A percentile compares a stretch with the other conserved stretches of the same genome.
phyloP scores from a whole-genome alignment of 768 basidiomycete genomes.

The Auriscalpium microsporum region DNA sequence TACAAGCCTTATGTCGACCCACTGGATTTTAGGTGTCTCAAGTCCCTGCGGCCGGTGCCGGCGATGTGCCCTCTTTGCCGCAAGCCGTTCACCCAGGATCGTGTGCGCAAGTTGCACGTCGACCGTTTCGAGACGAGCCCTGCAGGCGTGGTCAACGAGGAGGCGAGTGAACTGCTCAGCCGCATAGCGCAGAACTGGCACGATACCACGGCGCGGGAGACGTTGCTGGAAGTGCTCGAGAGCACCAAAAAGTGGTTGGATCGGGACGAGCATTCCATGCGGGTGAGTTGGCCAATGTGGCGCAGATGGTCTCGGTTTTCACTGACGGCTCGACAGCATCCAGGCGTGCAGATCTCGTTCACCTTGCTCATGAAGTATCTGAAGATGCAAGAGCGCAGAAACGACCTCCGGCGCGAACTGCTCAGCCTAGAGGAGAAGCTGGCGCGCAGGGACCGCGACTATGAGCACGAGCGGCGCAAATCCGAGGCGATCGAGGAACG shows the following conservation, averaged over 20 bases:
- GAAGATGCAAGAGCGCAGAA: background rate
- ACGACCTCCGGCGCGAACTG: too few relatives aligned
- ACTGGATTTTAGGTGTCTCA: conserved; percentile 40
- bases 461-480: too few relatives aligned
- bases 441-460: too few relatives aligned
- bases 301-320: background rate
- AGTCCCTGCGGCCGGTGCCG: conserved; percentile 35
- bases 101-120: conserved; percentile 61
- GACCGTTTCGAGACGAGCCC: conserved; percentile 24
- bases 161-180: conserved; percentile 22
- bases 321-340: conserved; percentile 3
- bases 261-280: background rate
- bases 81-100: conserved; percentile 46
- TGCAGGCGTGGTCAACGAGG: background rate
- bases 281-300: too few relatives aligned
- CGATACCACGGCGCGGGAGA: conserved; percentile 23
- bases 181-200: conserved; percentile 28
- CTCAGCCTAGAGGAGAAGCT: too few relatives aligned
- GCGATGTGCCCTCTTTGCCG: conserved; percentile 56
- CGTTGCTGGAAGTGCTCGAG: conserved; percentile 31
- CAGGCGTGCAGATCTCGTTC: conserved; percentile 8
- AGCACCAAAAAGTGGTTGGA: conserved; percentile 47
- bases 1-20: conserved; percentile 5
- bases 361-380: conserved; percentile 10
- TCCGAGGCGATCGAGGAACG: too few relatives aligned